A percentile compares a stretch with the other conserved stretches of the same genome.
These are phyloP conservation scores for Conticribra weissflogii DNA, from an alignment of 108 stramenopile species.

Conservation along the genomic window DNA sequence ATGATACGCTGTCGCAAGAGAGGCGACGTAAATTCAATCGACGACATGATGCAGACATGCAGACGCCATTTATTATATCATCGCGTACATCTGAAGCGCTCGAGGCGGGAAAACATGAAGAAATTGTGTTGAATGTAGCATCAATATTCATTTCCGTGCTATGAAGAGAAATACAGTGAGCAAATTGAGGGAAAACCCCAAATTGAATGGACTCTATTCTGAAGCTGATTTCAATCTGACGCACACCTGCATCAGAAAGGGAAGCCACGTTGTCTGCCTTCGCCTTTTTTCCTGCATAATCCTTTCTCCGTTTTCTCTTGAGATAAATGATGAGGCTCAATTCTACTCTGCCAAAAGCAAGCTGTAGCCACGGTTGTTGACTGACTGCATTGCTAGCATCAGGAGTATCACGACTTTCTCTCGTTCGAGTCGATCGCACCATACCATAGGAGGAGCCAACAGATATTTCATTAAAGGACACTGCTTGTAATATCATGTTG, in stretches of 20 bases:
- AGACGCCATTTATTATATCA: constrained; percentile 12
- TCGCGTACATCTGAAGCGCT: neutral
- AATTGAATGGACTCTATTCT: neutral
- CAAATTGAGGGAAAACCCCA: neutral
- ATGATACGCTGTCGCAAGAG: constrained; percentile 1
- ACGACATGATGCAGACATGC: constrained; percentile 22
- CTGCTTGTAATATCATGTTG: constrained; percentile 26
- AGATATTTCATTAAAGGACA: constrained; percentile 40
- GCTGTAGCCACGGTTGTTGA: constrained; percentile 19
- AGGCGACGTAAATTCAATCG: constrained; percentile 19
- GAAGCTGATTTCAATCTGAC: neutral
- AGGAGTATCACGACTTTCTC: constrained; percentile 2
- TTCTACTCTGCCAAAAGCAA: constrained; percentile 31
- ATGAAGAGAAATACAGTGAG: neutral
- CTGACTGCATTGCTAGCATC: constrained; percentile 4
- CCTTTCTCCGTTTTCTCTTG: constrained; percentile 17
- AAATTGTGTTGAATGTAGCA: neutral
- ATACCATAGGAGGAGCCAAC: constrained; percentile 29
- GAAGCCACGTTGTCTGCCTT: neutral
- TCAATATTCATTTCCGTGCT: neutral
- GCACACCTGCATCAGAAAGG: neutral
- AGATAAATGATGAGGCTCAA: constrained; percentile 24
- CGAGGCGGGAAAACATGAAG: neutral
- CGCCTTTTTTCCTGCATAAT: too few species aligned
- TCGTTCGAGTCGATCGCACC: neutral